A percentile compares a stretch with the other conserved stretches of the same genome.
Evolutionary conservation across 345 rosid species (phyloP).

Genomic region (Eucalyptus rudis): DNA sequence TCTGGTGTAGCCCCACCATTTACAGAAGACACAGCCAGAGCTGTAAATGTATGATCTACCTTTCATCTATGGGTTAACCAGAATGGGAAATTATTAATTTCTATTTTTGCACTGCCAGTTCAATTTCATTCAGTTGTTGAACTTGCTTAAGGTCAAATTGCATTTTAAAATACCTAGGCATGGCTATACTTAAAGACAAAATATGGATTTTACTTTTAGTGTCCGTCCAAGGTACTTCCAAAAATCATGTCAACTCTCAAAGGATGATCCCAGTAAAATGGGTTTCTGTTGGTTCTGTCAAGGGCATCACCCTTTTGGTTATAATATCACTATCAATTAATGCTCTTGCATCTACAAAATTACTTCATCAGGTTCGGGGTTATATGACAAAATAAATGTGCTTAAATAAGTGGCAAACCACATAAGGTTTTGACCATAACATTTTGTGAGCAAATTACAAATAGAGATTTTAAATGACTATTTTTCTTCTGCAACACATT

Average conservation of each 20-base stretch:
- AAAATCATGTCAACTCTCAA: background rate
- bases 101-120: background rate
- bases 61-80: background rate
- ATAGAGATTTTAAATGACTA: background rate
- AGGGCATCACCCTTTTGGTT: background rate
- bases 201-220: background rate
- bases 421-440: background rate
- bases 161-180: background rate
- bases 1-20: conserved; percentile 64
- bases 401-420: background rate
- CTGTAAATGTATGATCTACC: conserved; percentile 61
- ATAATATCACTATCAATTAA: background rate
- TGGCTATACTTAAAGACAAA: background rate
- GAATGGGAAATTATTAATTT: background rate
- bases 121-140: background rate
- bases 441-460: background rate
- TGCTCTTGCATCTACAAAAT: background rate
- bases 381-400: background rate
- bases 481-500: background rate
- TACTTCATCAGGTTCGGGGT: background rate
- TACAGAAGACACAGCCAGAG: conserved; percentile 68
- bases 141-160: background rate
- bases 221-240: background rate
- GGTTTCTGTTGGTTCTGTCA: background rate
- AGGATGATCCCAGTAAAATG: background rate